A percentile compares a stretch with the other conserved stretches of the same genome.
phyloP scores from a whole-genome alignment of 805 yeast genomes.

The Cyberlindnera sargentensis region DNA sequence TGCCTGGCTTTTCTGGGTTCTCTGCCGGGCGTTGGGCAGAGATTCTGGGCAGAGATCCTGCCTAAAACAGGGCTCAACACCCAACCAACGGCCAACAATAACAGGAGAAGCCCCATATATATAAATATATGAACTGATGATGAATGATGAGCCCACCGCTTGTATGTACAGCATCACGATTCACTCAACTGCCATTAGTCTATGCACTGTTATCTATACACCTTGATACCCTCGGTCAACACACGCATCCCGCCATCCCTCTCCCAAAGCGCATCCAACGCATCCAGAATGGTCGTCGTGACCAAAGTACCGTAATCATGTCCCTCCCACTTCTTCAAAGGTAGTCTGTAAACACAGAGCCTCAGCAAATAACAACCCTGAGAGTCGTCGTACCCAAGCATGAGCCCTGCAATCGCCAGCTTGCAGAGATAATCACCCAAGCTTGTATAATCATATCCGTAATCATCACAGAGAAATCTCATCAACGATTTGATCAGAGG shows the following conservation, averaged over 20 bases:
- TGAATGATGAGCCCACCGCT: no score
- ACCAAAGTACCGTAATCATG: background rate
- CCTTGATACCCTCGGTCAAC: background rate
- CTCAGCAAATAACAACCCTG: background rate
- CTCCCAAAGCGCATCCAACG: background rate
- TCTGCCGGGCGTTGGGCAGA: background rate
- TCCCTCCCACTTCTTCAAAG: background rate
- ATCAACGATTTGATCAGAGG: background rate
- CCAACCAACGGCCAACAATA: background rate
- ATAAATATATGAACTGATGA: no score
- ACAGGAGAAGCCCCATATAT: background rate
- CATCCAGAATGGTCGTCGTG: background rate
- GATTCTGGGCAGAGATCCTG: background rate
- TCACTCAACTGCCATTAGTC: no score
- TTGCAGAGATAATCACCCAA: background rate
- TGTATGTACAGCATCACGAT: no score
- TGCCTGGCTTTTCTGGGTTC: no score
- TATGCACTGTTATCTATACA: no score
- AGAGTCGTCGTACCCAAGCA: background rate
- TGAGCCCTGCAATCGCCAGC: background rate
- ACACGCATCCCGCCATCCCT: background rate
- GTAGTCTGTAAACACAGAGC: background rate
- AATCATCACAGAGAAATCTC: background rate
- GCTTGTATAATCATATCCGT: background rate
- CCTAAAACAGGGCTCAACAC: background rate